Base-by-base conservation (phyloP, 2,329 filamentous ascomycete genomes). In the Epichloe hybrida region DNA sequence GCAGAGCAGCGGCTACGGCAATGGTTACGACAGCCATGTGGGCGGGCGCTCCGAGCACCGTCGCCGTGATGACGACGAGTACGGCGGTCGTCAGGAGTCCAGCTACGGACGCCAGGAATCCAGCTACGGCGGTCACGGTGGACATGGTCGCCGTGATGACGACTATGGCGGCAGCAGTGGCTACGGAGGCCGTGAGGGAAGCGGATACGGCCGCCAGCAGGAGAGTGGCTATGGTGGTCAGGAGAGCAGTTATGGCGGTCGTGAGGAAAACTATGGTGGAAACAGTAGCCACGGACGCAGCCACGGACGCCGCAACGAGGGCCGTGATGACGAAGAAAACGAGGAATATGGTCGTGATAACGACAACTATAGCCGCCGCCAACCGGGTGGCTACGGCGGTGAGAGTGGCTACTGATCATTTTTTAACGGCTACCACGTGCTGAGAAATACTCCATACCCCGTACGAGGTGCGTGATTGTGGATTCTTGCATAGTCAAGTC, bases 1-100 rank as follows among this genome's bases (percentile, higher is more conserved):
- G 23, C 15, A 59, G 52, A 75, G 62, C 46, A 59, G 62, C 51
- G 53, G 58, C 35, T 55, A 62, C 47, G 55, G 61, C 49, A 27
- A 37, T 12, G 58, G 62, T 11, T 52, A 59, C 37, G 53, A 61
- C 40, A 50, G 59, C 35, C 55, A 58, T 21, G 53, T 56, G 43
- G 49, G 58, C 39, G 51, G 53, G 7, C 52, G 54, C 20, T 43
- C 52, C 40, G 46, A 49, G 49, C 38, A 34, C 39, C 50, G 34
- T 37, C 45, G 50, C 39, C 45, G 48, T 50, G 13, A 46, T 11
- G 46, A 46, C 21, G 49, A 57, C 39, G 55, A 50, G 40, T 55
- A 55, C 39, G 49, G 55, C 13, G 54, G 55, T 15, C 55, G 59
- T 48, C 55, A 61, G 51, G 52, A 59, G 23, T 50, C 57, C 37